phyloP scores from a whole-genome alignment of 73 alveolate genomes.

The Tetrahymena borealis region DNA sequence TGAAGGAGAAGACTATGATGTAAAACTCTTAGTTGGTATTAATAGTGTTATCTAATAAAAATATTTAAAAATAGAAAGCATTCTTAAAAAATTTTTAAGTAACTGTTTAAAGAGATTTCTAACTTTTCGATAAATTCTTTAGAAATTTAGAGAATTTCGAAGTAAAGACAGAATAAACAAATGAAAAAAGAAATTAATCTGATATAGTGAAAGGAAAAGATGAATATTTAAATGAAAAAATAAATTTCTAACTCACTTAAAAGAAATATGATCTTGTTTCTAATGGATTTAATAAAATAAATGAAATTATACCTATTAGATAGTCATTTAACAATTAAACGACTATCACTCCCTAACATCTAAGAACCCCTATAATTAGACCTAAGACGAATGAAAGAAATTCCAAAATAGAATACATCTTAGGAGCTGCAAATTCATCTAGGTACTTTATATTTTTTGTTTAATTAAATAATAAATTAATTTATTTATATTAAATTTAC shows the following conservation, averaged over 20 bases:
- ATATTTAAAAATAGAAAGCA: background rate
- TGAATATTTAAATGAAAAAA: background rate
- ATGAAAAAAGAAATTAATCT: background rate
- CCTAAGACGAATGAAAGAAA: background rate
- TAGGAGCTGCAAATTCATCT: background rate
- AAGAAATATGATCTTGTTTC: background rate
- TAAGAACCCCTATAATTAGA: background rate
- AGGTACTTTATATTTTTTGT: background rate
- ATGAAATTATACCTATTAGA: background rate
- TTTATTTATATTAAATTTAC: background rate
- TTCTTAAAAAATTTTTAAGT: background rate
- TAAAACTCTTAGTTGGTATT: background rate
- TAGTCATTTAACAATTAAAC: background rate
- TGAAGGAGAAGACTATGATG: background rate
- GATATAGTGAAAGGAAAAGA: background rate
- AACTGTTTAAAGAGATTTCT: background rate
- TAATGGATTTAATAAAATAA: background rate
- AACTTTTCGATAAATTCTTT: background rate
- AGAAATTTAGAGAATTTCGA: background rate
- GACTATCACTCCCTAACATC: background rate
- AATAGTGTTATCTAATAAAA: background rate
- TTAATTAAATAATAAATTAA: no score
- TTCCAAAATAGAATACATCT: background rate
- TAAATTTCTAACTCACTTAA: background rate
- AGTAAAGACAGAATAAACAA: background rate